Conservation (phyloP, 176 grass and related monocot species). For the Cenchrus purpureus region DNA sequence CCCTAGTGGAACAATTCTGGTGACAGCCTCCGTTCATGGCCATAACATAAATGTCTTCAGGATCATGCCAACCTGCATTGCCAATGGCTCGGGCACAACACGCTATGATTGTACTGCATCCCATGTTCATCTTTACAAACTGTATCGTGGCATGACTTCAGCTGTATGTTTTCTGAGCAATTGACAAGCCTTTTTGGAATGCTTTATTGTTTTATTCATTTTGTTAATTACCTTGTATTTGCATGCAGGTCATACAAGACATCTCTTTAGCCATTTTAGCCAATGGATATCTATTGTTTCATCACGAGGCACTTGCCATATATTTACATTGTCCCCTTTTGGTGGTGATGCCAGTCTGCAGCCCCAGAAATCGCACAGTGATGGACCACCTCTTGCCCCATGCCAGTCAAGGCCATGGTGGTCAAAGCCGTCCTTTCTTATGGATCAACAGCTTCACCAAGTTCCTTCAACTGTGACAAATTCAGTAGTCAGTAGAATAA, state of each 20-base stretch:
- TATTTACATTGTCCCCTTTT: constrained; percentile 91
- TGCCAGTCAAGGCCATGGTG: constrained; percentile 91
- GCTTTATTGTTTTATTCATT: constrained; percentile 30
- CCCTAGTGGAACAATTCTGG: constrained; percentile 92
- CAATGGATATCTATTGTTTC: constrained; percentile 99
- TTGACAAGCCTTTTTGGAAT: neutral
- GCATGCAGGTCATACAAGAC: constrained; percentile 92
- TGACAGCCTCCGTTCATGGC: constrained; percentile 95
- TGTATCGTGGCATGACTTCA: constrained; percentile 93
- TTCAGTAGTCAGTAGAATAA: constrained; percentile 97
- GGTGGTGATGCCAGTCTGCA: constrained; percentile 91
- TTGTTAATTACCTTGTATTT: constrained; percentile 44
- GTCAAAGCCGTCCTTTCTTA: constrained; percentile 83
- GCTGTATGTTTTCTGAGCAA: constrained; percentile 69
- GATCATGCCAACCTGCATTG: constrained; percentile 77
- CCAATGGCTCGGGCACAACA: constrained; percentile 66
- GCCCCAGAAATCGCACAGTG: constrained; percentile 67
- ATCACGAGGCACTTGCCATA: constrained; percentile 81
- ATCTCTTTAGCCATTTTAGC: constrained; percentile 93
- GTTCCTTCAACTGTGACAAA: constrained; percentile 74
- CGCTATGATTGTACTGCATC: constrained; percentile 82
- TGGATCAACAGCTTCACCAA: constrained; percentile 83
- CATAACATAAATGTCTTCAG: constrained; percentile 99
- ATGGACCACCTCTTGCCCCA: constrained; percentile 76
- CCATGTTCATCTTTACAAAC: constrained; percentile 98